These are phyloP conservation scores for Aspergillus ibericus DNA, from an alignment of 2,329 filamentous ascomycete species.

Conservation along the genomic window DNA sequence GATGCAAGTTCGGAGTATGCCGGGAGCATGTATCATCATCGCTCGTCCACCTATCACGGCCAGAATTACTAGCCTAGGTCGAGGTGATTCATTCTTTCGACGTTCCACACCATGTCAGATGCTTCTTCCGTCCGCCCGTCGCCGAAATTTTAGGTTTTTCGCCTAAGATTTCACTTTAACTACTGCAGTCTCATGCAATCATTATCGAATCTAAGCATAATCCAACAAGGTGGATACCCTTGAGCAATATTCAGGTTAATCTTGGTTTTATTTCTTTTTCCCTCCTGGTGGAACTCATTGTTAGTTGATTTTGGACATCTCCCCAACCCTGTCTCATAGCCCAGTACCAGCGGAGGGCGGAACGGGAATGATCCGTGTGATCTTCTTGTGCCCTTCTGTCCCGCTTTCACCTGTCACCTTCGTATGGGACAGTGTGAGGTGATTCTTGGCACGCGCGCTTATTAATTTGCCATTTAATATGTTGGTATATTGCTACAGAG, in stretches of 20 bases:
- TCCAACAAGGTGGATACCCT: too few species aligned
- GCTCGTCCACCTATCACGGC: conserved; percentile 38
- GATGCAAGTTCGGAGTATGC: conserved; percentile 54
- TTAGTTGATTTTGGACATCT: not conserved
- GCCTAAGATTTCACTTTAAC: not conserved
- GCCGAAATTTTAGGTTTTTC: not conserved
- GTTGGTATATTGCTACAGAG: not conserved
- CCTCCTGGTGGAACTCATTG: not conserved
- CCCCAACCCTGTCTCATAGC: not conserved
- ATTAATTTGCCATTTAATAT: not conserved
- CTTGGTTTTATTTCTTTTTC: not conserved
- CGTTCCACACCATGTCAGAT: not conserved
- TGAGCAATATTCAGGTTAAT: not conserved
- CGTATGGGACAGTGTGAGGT: not conserved
- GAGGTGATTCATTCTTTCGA: conserved; percentile 5
- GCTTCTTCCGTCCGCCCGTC: not conserved
- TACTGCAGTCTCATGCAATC: not conserved
- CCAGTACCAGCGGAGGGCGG: not conserved
- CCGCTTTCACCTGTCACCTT: not conserved
- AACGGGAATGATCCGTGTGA: not conserved
- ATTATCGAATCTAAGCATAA: not conserved
- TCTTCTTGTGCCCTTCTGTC: not conserved
- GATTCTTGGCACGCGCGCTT: not conserved
- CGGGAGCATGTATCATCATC: conserved; percentile 46
- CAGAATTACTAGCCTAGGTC: conserved; percentile 34